Conservation (phyloP, 495 filamentous ascomycete species). For the Parmelia sp. region DNA sequence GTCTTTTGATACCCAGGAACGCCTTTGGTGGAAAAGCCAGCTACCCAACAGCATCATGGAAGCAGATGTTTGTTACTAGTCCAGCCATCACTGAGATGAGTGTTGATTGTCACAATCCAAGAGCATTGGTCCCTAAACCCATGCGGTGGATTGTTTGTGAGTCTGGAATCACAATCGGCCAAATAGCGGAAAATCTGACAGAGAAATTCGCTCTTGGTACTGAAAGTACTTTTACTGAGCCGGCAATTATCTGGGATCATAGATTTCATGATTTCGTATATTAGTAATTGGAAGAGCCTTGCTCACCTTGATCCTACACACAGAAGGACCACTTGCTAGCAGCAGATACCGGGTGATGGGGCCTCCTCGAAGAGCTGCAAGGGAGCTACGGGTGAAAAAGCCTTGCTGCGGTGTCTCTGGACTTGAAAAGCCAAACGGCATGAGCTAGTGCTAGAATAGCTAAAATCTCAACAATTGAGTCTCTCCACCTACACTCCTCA, state of each 20-base stretch:
- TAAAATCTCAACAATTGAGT: neutral
- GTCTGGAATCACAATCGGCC: neutral
- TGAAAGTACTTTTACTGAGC: too few species aligned
- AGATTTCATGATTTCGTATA: too few species aligned
- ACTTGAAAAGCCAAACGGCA: neutral
- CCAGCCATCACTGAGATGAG: neutral
- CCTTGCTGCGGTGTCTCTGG: neutral
- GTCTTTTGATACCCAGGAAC: neutral
- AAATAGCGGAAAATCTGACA: neutral
- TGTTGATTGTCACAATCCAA: too few species aligned
- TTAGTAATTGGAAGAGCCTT: too few species aligned
- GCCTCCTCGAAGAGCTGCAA: neutral
- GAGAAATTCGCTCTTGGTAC: too few species aligned
- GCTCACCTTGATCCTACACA: too few species aligned
- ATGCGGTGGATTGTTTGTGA: neutral
- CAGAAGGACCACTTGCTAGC: neutral
- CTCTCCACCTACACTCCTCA: neutral
- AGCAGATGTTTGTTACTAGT: neutral
- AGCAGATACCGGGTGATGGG: neutral
- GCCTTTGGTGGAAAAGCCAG: neutral
- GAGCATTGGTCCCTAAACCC: too few species aligned
- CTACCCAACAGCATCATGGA: neutral
- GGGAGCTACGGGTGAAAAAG: neutral
- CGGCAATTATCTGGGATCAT: too few species aligned
- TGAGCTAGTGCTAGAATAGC: neutral